phyloP scores from a whole-genome alignment of 2,329 filamentous ascomycete genomes.

The Alternaria sp. region DNA sequence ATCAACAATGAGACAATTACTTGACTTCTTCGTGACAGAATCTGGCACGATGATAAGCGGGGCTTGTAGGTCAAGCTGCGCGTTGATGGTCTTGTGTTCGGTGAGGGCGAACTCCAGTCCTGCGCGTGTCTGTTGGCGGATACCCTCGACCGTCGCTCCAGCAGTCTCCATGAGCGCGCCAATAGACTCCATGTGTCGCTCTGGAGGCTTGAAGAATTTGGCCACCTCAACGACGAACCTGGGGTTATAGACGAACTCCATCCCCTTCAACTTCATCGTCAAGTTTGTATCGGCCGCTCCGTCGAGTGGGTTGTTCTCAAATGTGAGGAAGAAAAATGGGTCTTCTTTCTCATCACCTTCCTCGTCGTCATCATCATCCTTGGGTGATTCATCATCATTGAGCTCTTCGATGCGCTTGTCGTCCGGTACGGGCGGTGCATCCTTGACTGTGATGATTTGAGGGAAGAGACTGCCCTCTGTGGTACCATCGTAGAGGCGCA shows the following conservation, averaged over 20 bases:
- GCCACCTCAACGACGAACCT: slow-evolving; percentile 88
- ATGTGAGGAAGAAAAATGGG: slow-evolving; percentile 88
- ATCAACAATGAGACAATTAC: slow-evolving; percentile 91
- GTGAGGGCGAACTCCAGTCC: slow-evolving; percentile 95
- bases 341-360: slow-evolving; percentile 64
- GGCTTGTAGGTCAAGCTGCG: slow-evolving; percentile 91
- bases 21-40: slow-evolving; percentile 80
- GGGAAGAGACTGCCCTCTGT: slow-evolving; percentile 90
- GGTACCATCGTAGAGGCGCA: slow-evolving; percentile 94
- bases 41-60: slow-evolving; percentile 96
- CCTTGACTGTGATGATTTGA: slow-evolving; percentile 95
- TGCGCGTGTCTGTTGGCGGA: slow-evolving; percentile 93
- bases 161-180: slow-evolving; percentile 93
- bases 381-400: slow-evolving; percentile 55
- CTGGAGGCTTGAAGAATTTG: slow-evolving; percentile 95
- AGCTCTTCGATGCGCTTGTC: slow-evolving; percentile 58
- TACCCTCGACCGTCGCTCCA: slow-evolving; percentile 91
- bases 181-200: slow-evolving; percentile 98
- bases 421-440: slow-evolving; percentile 68
- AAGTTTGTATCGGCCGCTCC: slow-evolving; percentile 89
- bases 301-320: slow-evolving; percentile 95
- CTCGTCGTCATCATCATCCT: slow-evolving; percentile 52
- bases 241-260: slow-evolving; percentile 98
- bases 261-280: slow-evolving; percentile 88
- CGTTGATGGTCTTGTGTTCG: slow-evolving; percentile 98